phyloP scores from a whole-genome alignment of 768 basidiomycete species.

The Rhizopogon roseolus region DNA sequence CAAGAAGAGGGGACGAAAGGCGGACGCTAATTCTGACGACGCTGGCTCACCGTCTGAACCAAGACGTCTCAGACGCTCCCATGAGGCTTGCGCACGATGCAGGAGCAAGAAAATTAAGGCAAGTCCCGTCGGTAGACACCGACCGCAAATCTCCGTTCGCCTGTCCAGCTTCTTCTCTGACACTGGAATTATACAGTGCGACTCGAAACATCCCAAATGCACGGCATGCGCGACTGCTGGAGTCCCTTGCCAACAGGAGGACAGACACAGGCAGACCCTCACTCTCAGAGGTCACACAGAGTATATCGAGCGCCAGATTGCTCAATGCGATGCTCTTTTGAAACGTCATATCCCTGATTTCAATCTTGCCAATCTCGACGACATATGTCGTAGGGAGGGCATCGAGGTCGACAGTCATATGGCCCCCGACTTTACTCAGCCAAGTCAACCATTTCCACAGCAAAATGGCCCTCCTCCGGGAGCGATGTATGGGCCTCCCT shows the following conservation, averaged over 20 bases:
- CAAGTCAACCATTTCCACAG: conserved; percentile 29
- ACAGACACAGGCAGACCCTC: conserved; percentile 81
- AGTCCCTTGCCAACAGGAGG: conserved; percentile 80
- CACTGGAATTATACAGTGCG: conserved; percentile 56
- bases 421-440: conserved; percentile 24
- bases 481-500: conserved; percentile 27
- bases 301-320: conserved; percentile 73
- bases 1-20: conserved; percentile 57
- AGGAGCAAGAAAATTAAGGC: conserved; percentile 97
- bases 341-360: conserved; percentile 70
- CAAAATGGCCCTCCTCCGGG: conserved; percentile 21
- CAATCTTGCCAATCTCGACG: conserved; percentile 60
- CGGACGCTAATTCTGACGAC: conserved; percentile 53
- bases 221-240: conserved; percentile 81
- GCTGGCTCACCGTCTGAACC: conserved; percentile 58
- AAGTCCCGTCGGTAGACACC: conserved; percentile 61
- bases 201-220: conserved; percentile 85
- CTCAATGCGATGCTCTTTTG: conserved; percentile 74
- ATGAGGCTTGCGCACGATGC: conserved; percentile 90
- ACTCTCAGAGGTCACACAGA: conserved; percentile 83
- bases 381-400: conserved; percentile 59
- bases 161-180: conserved; percentile 29
- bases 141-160: conserved; percentile 78
- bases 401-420: conserved; percentile 40
- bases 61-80: conserved; percentile 78